These are phyloP conservation scores for Fraxinus americana DNA, from an alignment of 257 asterid genomes.

Conservation along the genomic window DNA sequence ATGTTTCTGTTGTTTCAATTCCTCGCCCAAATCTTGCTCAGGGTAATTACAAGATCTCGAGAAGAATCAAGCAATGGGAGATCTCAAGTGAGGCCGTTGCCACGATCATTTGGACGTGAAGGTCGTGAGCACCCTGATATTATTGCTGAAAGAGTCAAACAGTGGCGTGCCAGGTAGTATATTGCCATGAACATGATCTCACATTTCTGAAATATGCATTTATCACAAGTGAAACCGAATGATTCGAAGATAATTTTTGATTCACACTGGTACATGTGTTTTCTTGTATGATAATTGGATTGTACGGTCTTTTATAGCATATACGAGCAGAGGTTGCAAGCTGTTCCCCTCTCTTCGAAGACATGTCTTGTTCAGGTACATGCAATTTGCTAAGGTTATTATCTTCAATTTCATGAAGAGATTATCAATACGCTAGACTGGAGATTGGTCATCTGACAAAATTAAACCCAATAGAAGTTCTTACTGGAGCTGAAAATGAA, in stretches of 20 bases:
- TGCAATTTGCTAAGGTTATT: background rate
- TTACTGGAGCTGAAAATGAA: background rate
- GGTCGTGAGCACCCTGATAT: conserved; percentile 32
- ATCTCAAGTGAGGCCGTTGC: conserved; percentile 40
- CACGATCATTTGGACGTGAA: conserved; percentile 39
- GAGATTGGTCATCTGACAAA: background rate
- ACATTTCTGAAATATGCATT: background rate
- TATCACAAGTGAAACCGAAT: background rate
- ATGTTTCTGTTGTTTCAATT: background rate
- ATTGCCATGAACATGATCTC: background rate
- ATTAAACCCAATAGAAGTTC: background rate
- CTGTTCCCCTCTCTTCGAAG: conserved; percentile 39
- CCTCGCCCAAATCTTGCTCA: conserved; percentile 7
- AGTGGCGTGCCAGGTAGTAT: conserved; percentile 57
- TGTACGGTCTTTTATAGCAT: conserved; percentile 39
- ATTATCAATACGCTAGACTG: background rate
- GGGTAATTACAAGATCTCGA: conserved; percentile 38
- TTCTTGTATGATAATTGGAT: background rate
- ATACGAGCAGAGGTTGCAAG: conserved; percentile 45
- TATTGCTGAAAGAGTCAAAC: conserved; percentile 40
- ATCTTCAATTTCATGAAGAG: background rate
- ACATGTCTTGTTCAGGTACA: conserved; percentile 37
- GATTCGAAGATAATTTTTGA: background rate
- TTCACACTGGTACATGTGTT: background rate
- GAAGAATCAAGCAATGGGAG: conserved; percentile 14